Evolutionary conservation across 169 alveolate genomes (phyloP), one percentile per base, ranked within the genome.

Genomic region (Besnoitia besnoiti): DNA sequence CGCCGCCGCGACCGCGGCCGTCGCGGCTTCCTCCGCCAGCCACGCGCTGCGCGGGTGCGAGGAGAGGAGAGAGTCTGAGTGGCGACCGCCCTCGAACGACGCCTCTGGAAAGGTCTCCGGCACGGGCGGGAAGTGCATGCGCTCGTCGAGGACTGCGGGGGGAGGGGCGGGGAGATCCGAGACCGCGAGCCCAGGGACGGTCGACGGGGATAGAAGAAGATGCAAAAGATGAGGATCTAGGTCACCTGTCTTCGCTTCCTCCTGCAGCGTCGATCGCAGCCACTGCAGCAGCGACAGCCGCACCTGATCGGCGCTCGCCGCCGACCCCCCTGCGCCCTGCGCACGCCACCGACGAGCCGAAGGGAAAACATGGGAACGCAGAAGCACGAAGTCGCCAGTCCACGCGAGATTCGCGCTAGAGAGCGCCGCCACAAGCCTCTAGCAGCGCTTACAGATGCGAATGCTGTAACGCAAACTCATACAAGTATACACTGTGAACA

Each of bases 221-320:
- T 85, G 91, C 39, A 85, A 59, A 1, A 85, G 59, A 80, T 85
- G 91, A 3, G 91, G 91, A 42, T 85, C 91, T 7, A 37, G 27
- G 55, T 85, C 91, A 1, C 90, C 75, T 0, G 76, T 84, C 37
- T 44, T 51, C 16, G 50, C 55, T 16, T 62, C 76, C 30, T 89
- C 93, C 16, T 77, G 50, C 42, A 90, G 59, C 24, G 88, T 90
- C 24, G 89, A 50, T 47, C 84, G 93, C 77, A 90, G 80, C 93
- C 93, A 90, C 89, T 75, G 93, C 77, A 90, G 93, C 82, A 90
- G 61, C 0, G 93, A 90, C 44, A 75, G 79, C 46, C 93, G 77
- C 44, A 90, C 59, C 35, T 77, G 87, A 27, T 77, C 87, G 7
- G 87, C 87, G 30, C 61, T 77, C 55, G 50, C 24, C 33, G 87